These are phyloP conservation scores for Solanum chilense DNA, from an alignment of 257 asterid genomes.

Conservation along the genomic window DNA sequence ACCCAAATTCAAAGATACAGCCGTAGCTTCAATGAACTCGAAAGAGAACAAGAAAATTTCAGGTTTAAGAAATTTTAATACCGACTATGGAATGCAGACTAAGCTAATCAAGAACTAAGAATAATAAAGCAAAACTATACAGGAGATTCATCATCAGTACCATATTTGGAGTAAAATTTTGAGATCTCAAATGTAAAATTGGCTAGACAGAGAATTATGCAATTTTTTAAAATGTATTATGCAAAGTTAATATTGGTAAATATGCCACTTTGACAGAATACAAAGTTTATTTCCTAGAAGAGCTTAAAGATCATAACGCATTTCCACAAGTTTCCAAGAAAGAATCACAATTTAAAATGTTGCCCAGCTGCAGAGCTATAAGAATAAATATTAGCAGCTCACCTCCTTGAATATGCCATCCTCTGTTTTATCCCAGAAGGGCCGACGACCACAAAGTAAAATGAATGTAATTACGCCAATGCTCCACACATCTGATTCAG, in stretches of 20 bases:
- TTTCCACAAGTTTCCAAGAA: not conserved
- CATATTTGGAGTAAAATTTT: not conserved
- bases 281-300: not conserved
- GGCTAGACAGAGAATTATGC: not conserved
- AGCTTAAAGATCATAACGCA: not conserved
- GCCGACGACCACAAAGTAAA: conserved; percentile 76
- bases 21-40: not conserved
- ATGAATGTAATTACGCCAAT: conserved; percentile 75
- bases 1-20: not conserved
- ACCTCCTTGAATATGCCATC: conserved; percentile 59
- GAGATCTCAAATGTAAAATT: not conserved
- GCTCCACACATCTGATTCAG: conserved; percentile 85
- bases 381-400: not conserved
- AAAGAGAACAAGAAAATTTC: not conserved
- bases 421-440: conserved; percentile 72
- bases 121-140: not conserved
- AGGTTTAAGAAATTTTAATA: not conserved
- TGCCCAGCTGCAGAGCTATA: not conserved
- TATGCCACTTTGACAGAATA: not conserved
- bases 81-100: not conserved
- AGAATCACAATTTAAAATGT: not conserved
- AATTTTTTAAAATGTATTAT: not conserved
- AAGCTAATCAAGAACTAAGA: not conserved
- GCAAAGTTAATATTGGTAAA: not conserved
- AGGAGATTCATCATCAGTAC: not conserved